Conservation (phyloP, 2,329 filamentous ascomycete species). For the Ascochyta viciae-villosae region DNA sequence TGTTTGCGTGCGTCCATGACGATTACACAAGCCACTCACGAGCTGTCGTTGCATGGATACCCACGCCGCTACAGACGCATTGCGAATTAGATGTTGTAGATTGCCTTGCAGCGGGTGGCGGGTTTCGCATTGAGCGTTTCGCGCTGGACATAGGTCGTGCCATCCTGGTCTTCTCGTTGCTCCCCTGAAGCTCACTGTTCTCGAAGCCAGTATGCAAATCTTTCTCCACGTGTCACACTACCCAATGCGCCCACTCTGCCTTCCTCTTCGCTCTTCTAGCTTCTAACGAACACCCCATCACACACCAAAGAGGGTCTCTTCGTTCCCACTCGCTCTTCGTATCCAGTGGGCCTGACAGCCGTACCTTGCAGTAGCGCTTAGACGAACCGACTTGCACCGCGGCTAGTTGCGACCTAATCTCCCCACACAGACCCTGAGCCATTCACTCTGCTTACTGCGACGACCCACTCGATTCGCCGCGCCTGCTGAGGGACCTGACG, state of each 20-base stretch:
- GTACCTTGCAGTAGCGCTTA: slow-evolving; percentile 29
- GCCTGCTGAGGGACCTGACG: slow-evolving; percentile 12
- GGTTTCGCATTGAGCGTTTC: slow-evolving; percentile 22
- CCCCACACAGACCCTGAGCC: slow-evolving; percentile 27
- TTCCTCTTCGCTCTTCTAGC: not conserved
- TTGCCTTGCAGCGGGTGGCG: slow-evolving; percentile 10
- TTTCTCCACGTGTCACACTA: slow-evolving; percentile 12
- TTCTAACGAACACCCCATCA: not conserved
- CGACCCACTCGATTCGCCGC: slow-evolving; percentile 17
- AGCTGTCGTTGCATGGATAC: slow-evolving; percentile 4
- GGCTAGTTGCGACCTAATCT: slow-evolving; percentile 17
- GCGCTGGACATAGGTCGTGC: slow-evolving; percentile 16
- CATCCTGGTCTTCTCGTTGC: slow-evolving; percentile 11
- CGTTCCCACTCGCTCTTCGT: not conserved
- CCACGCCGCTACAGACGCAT: slow-evolving; percentile 9
- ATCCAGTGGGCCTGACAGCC: slow-evolving; percentile 10
- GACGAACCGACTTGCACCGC: slow-evolving; percentile 12
- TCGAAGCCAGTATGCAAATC: slow-evolving; percentile 10
- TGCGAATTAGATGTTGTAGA: slow-evolving; percentile 13
- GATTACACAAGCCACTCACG: slow-evolving; percentile 9
- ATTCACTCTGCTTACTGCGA: slow-evolving; percentile 21
- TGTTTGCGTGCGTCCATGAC: slow-evolving; percentile 14
- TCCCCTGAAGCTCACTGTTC: slow-evolving; percentile 17
- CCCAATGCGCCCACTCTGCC: slow-evolving; percentile 3
- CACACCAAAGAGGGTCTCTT: not conserved